Evolutionary conservation across 768 basidiomycete species (phyloP).

Genomic region (Amanita fuliginea): DNA sequence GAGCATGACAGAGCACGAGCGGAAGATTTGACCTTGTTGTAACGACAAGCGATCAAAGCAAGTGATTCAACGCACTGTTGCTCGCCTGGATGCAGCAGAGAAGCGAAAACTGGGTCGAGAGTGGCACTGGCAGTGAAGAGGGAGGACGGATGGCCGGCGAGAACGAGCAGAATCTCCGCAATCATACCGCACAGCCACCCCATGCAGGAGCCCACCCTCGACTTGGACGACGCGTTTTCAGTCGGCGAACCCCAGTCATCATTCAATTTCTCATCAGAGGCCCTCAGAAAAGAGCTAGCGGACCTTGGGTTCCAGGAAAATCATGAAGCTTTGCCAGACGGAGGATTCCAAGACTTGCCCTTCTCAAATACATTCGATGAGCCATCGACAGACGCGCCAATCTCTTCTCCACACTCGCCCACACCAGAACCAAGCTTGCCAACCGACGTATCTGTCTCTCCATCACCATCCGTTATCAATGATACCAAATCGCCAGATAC

Average conservation of each 20-base stretch:
- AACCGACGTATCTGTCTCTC: neutral
- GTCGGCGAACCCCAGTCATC: slow-evolving; percentile 37
- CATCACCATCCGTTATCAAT: neutral
- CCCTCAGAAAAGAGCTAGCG: slow-evolving; percentile 53
- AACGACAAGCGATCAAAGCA: slow-evolving; percentile 62
- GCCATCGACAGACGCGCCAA: slow-evolving; percentile 14
- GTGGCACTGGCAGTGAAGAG: slow-evolving; percentile 56
- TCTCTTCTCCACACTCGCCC: slow-evolving; percentile 9
- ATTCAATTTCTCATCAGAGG: slow-evolving; percentile 46
- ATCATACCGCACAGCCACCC: slow-evolving; percentile 44
- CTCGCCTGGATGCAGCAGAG: slow-evolving; percentile 84
- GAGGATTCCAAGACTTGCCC: neutral
- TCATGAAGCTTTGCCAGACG: too few species aligned
- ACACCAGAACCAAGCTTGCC: slow-evolving; percentile 14
- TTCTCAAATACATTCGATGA: slow-evolving; percentile 4
- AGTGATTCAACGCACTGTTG: slow-evolving; percentile 75
- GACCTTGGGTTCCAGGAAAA: neutral
- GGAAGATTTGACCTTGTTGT: slow-evolving; percentile 57
- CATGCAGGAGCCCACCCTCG: slow-evolving; percentile 3
- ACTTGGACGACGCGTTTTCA: slow-evolving; percentile 62
- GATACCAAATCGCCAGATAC: slow-evolving; percentile 13
- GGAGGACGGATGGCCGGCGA: slow-evolving; percentile 82
- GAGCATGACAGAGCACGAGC: slow-evolving; percentile 41
- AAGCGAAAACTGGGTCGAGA: slow-evolving; percentile 50
- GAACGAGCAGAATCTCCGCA: slow-evolving; percentile 77